Percentiles rank a stretch among this genome's conserved stretches.
Conservation (phyloP, 2,329 filamentous ascomycete genomes). For the Aspergillus felis region DNA sequence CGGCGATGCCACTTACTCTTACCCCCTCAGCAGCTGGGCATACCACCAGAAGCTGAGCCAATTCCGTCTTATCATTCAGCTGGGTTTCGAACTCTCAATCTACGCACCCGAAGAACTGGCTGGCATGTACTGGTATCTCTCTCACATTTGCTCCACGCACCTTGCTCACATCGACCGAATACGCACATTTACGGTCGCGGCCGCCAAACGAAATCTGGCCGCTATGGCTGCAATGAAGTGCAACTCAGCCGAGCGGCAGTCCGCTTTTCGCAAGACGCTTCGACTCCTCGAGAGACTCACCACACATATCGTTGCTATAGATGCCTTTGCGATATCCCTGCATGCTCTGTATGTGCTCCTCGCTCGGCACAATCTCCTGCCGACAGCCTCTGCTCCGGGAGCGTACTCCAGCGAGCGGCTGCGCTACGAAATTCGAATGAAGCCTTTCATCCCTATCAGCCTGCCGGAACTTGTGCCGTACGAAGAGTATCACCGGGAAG, state of each 20-base stretch:
- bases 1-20: slow-evolving; percentile 59
- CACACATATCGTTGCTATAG: slow-evolving; percentile 62
- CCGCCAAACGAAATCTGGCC: slow-evolving; percentile 24
- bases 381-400: slow-evolving; percentile 44
- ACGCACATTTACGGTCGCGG: slow-evolving; percentile 56
- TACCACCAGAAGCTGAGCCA: slow-evolving; percentile 86
- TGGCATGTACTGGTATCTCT: slow-evolving; percentile 88
- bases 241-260: slow-evolving; percentile 23
- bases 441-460: slow-evolving; percentile 68
- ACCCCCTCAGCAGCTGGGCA: slow-evolving; percentile 80
- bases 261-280: slow-evolving; percentile 36
- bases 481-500: slow-evolving; percentile 54
- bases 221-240: slow-evolving; percentile 12
- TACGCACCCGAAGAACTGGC: slow-evolving; percentile 82
- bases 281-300: slow-evolving; percentile 58
- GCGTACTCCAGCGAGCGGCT: slow-evolving; percentile 66
- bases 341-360: slow-evolving; percentile 64
- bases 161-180: slow-evolving; percentile 70
- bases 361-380: slow-evolving; percentile 50
- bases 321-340: slow-evolving; percentile 50
- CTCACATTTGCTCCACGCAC: slow-evolving; percentile 66
- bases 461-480: slow-evolving; percentile 65
- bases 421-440: slow-evolving; percentile 82
- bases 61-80: slow-evolving; percentile 81
- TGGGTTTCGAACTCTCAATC: slow-evolving; percentile 90